A percentile compares a stretch with the other conserved stretches of the same genome.
Evolutionary conservation across 2,329 filamentous ascomycete species (phyloP).

Genomic region (Cercospora zeina): DNA sequence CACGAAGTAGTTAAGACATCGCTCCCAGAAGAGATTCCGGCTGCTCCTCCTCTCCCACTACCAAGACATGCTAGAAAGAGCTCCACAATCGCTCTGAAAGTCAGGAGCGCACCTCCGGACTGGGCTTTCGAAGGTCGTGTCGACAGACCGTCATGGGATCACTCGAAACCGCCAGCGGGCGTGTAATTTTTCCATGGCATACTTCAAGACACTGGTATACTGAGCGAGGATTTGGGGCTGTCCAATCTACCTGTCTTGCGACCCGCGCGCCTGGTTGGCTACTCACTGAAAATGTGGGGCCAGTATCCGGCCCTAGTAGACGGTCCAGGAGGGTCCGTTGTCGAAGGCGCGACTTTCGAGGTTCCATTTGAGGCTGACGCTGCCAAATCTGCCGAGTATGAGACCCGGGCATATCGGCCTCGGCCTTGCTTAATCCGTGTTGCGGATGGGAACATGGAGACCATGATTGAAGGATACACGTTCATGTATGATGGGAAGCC

Average conservation of each 20-base stretch:
- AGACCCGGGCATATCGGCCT: constrained; percentile 45
- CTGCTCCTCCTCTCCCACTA: constrained; percentile 8
- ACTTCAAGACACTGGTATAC: constrained; percentile 38
- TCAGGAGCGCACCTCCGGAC: constrained; percentile 11
- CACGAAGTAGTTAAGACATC: background rate
- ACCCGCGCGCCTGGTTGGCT: constrained; percentile 39
- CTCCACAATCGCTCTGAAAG: constrained; percentile 17
- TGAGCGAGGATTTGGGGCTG: constrained; percentile 40
- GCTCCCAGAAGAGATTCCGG: background rate
- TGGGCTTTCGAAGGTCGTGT: constrained; percentile 13
- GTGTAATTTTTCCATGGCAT: constrained; percentile 46
- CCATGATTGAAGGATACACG: constrained; percentile 17
- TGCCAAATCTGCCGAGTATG: constrained; percentile 41
- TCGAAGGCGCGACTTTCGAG: constrained; percentile 39
- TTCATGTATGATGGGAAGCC: constrained; percentile 19
- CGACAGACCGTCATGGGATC: background rate
- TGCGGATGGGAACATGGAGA: background rate
- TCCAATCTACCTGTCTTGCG: constrained; percentile 31
- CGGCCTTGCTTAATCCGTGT: constrained; percentile 40
- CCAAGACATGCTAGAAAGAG: background rate
- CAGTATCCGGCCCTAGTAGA: constrained; percentile 47
- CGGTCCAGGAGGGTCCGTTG: constrained; percentile 22
- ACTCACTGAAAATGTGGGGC: constrained; percentile 41
- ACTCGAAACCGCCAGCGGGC: constrained; percentile 34
- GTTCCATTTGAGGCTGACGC: constrained; percentile 40